Percentiles rank a stretch among this genome's conserved stretches.
These are phyloP conservation scores for Syzygium grande DNA, from an alignment of 345 rosid species.

Conservation along the genomic window DNA sequence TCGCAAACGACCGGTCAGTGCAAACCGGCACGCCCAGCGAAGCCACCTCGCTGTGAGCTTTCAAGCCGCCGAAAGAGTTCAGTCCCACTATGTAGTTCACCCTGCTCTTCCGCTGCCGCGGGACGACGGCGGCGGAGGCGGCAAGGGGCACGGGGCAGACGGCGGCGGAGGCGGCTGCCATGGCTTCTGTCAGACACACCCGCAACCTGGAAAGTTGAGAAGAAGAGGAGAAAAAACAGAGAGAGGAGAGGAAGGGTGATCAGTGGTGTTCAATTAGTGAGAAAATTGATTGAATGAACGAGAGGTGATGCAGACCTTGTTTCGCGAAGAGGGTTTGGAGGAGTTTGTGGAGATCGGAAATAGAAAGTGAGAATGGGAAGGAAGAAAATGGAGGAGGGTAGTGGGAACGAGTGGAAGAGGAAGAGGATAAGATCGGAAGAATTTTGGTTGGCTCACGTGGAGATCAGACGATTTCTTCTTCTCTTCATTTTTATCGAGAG, in stretches of 20 bases:
- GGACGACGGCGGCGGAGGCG: neutral
- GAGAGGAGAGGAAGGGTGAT: neutral
- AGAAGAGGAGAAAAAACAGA: neutral
- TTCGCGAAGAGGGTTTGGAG: neutral
- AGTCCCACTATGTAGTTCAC: conserved; percentile 28
- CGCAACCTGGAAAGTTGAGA: neutral
- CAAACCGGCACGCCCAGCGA: conserved; percentile 24
- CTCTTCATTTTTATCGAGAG: neutral
- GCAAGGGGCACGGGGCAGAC: neutral
- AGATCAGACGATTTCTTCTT: neutral
- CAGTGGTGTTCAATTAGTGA: neutral
- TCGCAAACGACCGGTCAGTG: conserved; percentile 30
- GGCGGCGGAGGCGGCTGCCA: conserved; percentile 16
- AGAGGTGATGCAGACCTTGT: neutral
- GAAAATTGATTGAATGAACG: neutral
- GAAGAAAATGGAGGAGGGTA: neutral
- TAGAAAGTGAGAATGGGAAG: neutral
- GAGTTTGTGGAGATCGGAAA: neutral
- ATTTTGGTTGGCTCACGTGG: neutral
- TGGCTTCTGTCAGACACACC: conserved; percentile 1
- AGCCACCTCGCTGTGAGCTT: conserved; percentile 29
- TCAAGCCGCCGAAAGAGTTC: conserved; percentile 38
- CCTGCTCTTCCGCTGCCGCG: neutral
- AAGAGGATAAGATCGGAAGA: neutral
- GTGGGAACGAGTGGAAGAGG: neutral